Base-by-base conservation (phyloP, 1,284 basidiomycete species). In the Trametes hirsuta region DNA sequence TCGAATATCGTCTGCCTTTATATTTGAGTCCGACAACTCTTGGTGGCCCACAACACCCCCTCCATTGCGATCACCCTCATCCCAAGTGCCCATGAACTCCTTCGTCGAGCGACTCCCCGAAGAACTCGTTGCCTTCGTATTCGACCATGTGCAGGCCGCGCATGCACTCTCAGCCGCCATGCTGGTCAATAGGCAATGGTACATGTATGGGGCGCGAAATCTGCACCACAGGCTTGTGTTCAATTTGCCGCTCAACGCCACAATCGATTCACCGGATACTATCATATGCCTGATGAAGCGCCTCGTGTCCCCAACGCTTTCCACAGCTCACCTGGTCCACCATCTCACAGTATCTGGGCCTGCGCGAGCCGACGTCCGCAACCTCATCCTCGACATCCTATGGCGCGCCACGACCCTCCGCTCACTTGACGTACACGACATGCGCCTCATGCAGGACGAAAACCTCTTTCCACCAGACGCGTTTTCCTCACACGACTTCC, bases 51-150 rank as follows among this genome's bases (percentile, higher is more conserved):
- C 11, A 37, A 11, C 10, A n/a, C 36, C 45, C 49, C 37, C 37
- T 22, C 39, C 24, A 10, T 35, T 25, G 30, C 47, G 30, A 40
- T n/a, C 50, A 15, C 25, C 45, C 36, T n/a, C 36, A 15, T 24
- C 30, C 47, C 34, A 15, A 34, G 15, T 35, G 18, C 14, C 22
- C 49, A 48, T 25, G 18, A 9, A 42, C 34, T 2, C 22, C 25
- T n/a, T 45, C 50, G 67, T 69, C 66, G 55, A 61, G n/a, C 40
- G 42, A 46, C 66, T 69, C 2, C 66, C 68, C 6, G 60, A 59
- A 8, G 66, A 69, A 18, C 59, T 69, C 47, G 52, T 67, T 50
- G 59, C 58, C 5, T 58, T 61, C 41, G 53, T 67, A 41, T 66
- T 67, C 46, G 53, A 59, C 50, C 53, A 53, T 36, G 14, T 67